Base-by-base conservation (phyloP, 805 yeast species). In the Middelhovenomyces tepae region DNA sequence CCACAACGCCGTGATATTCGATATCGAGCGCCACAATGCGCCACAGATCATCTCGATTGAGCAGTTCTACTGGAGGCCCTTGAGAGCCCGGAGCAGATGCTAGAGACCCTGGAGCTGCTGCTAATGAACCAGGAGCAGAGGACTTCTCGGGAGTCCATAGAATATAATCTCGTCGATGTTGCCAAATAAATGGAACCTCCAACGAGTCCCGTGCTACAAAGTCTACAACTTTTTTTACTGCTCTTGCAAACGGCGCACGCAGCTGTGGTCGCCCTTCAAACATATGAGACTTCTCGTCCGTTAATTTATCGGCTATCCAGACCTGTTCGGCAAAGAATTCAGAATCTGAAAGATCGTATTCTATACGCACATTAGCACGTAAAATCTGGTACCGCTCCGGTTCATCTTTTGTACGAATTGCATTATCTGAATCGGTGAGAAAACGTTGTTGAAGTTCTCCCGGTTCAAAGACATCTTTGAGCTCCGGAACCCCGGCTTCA, bases 161-260 rank as follows among this genome's bases (percentile, higher is more conserved):
- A 13, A 85, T 64, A 52, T 82, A 85, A 57, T 91, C 97, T 59
- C 94, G 82, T 55, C 97, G 81, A 53, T 86, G 94, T 16, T 86
- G 81, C 82, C 94, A 86, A 40, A 91, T 86, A 48, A 86, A 83
- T 7, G 98, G 97, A 4, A 89, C 95, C 54, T 91, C 98, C 43
- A 80, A 68, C 38, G 77, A 69, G 31, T 87, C 94, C 46, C 73
- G 75, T 9, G 86, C 67, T 19, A 91, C 62, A 75, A 86, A 50
- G 67, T 82, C 48, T 71, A 78, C 28, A 69, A 83, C 57, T 71
- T 75, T 48, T 8, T 74, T 72, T 5, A 91, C 82, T 1, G 95
- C 78, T 23, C 65, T 69, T 36, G 65, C 65, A 57, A 85, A 81
- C 10, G 50, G 59, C 49, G 36, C 45, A 5, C 30, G 43, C 18